phyloP scores from a whole-genome alignment of 2,329 filamentous ascomycete species.

The Aspergillus phoenicis region DNA sequence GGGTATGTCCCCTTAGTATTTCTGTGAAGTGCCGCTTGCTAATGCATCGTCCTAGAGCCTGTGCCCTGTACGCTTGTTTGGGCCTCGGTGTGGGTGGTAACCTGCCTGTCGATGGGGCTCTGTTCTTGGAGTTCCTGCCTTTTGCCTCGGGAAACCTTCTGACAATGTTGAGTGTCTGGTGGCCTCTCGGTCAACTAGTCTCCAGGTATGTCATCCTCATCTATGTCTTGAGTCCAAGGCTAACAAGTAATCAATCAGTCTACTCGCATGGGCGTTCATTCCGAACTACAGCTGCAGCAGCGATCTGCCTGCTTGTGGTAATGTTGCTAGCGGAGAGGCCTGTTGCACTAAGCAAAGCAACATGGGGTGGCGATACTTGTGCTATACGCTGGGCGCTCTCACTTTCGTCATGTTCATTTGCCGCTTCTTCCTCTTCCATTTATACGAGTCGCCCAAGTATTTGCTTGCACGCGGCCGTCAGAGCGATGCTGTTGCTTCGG shows the following conservation, averaged over 20 bases:
- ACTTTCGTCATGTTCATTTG: constrained; percentile 77
- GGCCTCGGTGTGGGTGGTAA: constrained; percentile 75
- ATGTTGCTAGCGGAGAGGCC: constrained; percentile 29
- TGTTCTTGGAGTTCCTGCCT: constrained; percentile 83
- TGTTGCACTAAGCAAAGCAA: constrained; percentile 58
- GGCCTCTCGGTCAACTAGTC: constrained; percentile 78
- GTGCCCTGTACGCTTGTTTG: constrained; percentile 61
- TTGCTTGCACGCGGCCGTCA: constrained; percentile 76
- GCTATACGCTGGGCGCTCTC: constrained; percentile 69
- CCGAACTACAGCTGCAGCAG: constrained; percentile 61
- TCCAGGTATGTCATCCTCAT: constrained; percentile 45
- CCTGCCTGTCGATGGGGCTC: constrained; percentile 74
- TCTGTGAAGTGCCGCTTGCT: neutral
- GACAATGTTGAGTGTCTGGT: constrained; percentile 82
- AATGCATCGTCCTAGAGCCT: constrained; percentile 47
- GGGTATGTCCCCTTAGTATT: constrained; percentile 36
- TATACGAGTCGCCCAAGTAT: constrained; percentile 85
- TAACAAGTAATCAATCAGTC: constrained; percentile 18
- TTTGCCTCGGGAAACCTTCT: constrained; percentile 72
- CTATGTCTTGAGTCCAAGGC: neutral
- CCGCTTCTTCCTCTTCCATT: constrained; percentile 77
- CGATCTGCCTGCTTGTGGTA: constrained; percentile 34
- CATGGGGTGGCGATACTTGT: constrained; percentile 74
- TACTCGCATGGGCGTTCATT: constrained; percentile 74
- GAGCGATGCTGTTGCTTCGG: constrained; percentile 74